Conservation (phyloP, 495 filamentous ascomycete species). For the Amphirosellinia nigrospora region DNA sequence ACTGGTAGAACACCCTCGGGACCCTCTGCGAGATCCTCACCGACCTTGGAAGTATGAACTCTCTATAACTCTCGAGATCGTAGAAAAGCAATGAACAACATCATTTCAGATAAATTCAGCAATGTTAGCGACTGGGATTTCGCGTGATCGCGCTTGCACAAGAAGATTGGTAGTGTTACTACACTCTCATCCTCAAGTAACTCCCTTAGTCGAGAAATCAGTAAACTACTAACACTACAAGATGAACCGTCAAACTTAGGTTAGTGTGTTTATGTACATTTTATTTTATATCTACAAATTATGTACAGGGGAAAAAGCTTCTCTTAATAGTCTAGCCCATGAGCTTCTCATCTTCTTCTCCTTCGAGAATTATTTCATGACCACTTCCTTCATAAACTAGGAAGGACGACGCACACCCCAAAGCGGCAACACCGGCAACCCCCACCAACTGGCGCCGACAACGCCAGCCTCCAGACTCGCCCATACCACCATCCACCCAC, state of each 20-base stretch:
- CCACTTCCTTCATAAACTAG: constrained; percentile 76
- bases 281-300: neutral
- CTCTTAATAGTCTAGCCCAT: neutral
- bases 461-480: constrained; percentile 70
- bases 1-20: neutral
- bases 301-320: neutral
- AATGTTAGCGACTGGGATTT: too few relatives aligned
- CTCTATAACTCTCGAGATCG: neutral
- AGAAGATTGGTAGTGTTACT: too few relatives aligned
- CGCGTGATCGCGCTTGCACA: neutral
- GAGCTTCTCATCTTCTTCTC: constrained; percentile 60
- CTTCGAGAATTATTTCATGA: constrained; percentile 71
- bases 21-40: neutral
- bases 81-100: neutral
- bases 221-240: neutral
- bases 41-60: neutral
- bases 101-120: too few relatives aligned
- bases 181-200: too few relatives aligned
- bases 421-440: constrained; percentile 65
- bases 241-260: too few relatives aligned
- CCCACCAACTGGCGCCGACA: constrained; percentile 82
- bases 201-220: too few relatives aligned
- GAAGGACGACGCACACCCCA: constrained; percentile 65
- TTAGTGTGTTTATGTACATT: neutral
- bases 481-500: constrained; percentile 76